phyloP scores from a whole-genome alignment of 257 asterid genomes.

The Nemophila menziesii region DNA sequence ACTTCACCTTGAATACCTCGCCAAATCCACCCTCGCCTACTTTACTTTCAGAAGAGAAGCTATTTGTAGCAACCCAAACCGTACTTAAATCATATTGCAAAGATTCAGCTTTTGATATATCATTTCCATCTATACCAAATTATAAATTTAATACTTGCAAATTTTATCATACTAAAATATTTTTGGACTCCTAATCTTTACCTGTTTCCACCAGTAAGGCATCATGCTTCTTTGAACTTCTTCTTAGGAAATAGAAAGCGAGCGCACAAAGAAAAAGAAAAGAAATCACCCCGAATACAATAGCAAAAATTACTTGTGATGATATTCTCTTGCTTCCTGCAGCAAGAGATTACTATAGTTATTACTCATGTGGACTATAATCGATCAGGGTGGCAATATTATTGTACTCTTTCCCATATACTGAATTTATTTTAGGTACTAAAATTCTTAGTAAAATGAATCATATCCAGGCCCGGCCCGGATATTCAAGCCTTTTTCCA shows the following conservation, averaged over 20 bases:
- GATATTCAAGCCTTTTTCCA: too few species aligned
- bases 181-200: not conserved
- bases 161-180: not conserved
- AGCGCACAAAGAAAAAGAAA: not conserved
- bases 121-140: not conserved
- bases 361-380: not conserved
- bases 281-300: slow-evolving; percentile 3
- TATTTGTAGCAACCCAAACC: slow-evolving; percentile 10
- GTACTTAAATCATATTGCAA: slow-evolving; percentile 17
- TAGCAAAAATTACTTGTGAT: slow-evolving; percentile 2
- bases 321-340: slow-evolving; percentile 11
- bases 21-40: slow-evolving; percentile 21
- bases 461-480: too few species aligned
- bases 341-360: too few species aligned
- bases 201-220: slow-evolving; percentile 1
- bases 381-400: too few species aligned
- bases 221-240: not conserved
- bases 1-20: slow-evolving; percentile 16
- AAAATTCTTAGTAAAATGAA: too few species aligned
- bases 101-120: slow-evolving; percentile 12
- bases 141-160: not conserved
- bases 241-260: not conserved
- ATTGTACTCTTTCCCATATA: too few species aligned
- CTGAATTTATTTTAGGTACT: too few species aligned
- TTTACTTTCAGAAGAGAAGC: slow-evolving; percentile 17